Evolutionary conservation across 1,284 basidiomycete genomes (phyloP), one percentile per base, ranked within the genome.

Genomic region (Porodaedalea pini): DNA sequence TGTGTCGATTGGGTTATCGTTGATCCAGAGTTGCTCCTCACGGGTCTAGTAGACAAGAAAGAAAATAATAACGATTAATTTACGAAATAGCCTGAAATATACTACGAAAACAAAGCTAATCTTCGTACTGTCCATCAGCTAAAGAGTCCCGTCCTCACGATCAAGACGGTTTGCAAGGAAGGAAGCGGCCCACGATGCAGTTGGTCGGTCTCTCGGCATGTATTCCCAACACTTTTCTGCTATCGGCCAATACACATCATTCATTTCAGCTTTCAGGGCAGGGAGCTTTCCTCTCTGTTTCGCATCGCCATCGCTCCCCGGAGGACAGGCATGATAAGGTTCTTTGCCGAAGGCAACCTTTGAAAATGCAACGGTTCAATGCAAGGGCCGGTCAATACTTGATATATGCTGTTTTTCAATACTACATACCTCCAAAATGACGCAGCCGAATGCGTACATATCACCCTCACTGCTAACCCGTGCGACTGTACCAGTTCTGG

Each of bases 341-440:
- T 43, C 19, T 11, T 43, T 43, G 15, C 40, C 19, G 11, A 7
- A 43, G 3, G 17, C 17, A 19, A 43, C 40, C 40, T n/a, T n/a
- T 43, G 17, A 17, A 19, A 10, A 40, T 10, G 19, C 19, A 13
- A 8, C 19, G 5, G 7, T 40, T 40, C 11, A 8, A 4, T 40
- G 39, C 5, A 8, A 13, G n/a, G n/a, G 19, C 5, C 4, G n/a
- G 39, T 8, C 19, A 10, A 17, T 17, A 40, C n/a, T 13, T 10
- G 10, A 17, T 13, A 17, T 39, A 21, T 43, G 17, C 13, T 7
- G 10, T n/a, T n/a, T n/a, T n/a, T n/a, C n/a, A n/a, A n/a, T n/a
- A n/a, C n/a, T 3, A n/a, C 49, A 5, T 34, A 51, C 49, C n/a
- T 51, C 49, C 5, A 51, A n/a, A 36, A 51, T 36, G n/a, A n/a